phyloP scores from a whole-genome alignment of 2,329 filamentous ascomycete genomes.

The Penicillium sp. region DNA sequence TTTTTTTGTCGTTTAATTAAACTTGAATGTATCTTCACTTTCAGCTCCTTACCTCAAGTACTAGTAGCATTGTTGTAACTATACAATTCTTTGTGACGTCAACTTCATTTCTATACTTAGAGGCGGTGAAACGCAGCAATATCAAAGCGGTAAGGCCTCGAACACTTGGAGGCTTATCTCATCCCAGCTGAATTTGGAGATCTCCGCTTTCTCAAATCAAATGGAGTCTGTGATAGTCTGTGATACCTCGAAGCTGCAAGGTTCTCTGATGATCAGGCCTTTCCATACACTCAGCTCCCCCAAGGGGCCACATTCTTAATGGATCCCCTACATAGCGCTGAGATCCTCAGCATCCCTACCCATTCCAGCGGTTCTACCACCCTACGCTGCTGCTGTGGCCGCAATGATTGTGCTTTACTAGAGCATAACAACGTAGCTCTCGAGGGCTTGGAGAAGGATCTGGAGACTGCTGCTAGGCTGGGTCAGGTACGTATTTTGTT shows the following conservation, averaged over 20 bases:
- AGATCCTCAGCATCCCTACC: conserved; percentile 35
- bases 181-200: conserved; percentile 1
- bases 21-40: neutral
- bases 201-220: conserved; percentile 10
- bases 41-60: no score
- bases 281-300: conserved; percentile 22
- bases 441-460: conserved; percentile 80
- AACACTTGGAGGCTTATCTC: conserved; percentile 5
- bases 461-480: conserved; percentile 79
- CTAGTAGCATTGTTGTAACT: neutral
- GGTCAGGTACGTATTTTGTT: conserved; percentile 73
- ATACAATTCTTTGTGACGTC: neutral
- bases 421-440: conserved; percentile 76
- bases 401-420: conserved; percentile 73
- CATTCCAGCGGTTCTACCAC: conserved; percentile 28
- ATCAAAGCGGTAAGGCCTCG: neutral
- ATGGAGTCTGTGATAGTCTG: conserved; percentile 2
- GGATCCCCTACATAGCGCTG: conserved; percentile 31
- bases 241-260: conserved; percentile 8
- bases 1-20: neutral
- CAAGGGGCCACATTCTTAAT: conserved; percentile 36
- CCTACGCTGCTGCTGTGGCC: conserved; percentile 78
- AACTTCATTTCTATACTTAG: neutral
- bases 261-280: conserved; percentile 8
- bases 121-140: neutral